Evolutionary conservation across 2,329 filamentous ascomycete species (phyloP).

Genomic region (Tolypocladium tundrense): DNA sequence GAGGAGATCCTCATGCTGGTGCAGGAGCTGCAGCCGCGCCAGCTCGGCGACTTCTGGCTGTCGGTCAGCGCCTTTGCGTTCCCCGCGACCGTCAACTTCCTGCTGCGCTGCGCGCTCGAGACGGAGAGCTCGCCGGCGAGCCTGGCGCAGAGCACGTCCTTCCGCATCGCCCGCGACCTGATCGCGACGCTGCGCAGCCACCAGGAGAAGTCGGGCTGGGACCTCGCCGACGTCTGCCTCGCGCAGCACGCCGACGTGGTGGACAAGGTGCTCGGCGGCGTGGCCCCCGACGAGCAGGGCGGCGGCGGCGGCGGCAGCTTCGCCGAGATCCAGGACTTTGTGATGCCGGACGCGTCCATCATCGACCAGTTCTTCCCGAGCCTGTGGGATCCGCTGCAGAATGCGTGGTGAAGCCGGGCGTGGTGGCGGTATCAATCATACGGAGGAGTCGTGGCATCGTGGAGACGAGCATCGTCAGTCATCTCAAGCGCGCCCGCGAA

Average conservation of each 20-base stretch:
- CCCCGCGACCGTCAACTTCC: conserved; percentile 37
- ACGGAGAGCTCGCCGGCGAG: conserved; percentile 24
- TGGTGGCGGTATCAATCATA: neutral
- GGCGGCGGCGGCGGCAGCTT: conserved; percentile 3
- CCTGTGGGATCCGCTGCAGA: conserved; percentile 26
- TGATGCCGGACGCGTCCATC: conserved; percentile 20
- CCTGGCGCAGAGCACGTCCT: conserved; percentile 25
- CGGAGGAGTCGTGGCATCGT: neutral
- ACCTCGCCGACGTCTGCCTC: conserved; percentile 39
- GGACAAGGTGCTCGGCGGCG: conserved; percentile 28
- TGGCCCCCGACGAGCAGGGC: conserved; percentile 12
- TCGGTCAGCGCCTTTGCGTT: conserved; percentile 35
- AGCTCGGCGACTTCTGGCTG: conserved; percentile 40
- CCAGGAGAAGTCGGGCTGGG: conserved; percentile 31
- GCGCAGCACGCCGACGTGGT: conserved; percentile 35
- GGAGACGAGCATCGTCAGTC: too few relatives aligned
- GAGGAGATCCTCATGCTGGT: conserved; percentile 39
- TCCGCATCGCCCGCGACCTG: conserved; percentile 32
- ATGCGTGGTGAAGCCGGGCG: conserved; percentile 13
- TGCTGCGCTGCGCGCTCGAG: conserved; percentile 37
- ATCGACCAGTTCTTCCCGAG: conserved; percentile 24
- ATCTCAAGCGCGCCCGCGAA: neutral
- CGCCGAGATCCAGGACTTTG: conserved; percentile 15
- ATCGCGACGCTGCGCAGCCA: conserved; percentile 27
- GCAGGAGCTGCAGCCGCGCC: conserved; percentile 30